Evolutionary conservation across 352 stramenopile species (phyloP), one percentile per base, ranked within the genome.

Genomic region (Phytopythium mirpurense): DNA sequence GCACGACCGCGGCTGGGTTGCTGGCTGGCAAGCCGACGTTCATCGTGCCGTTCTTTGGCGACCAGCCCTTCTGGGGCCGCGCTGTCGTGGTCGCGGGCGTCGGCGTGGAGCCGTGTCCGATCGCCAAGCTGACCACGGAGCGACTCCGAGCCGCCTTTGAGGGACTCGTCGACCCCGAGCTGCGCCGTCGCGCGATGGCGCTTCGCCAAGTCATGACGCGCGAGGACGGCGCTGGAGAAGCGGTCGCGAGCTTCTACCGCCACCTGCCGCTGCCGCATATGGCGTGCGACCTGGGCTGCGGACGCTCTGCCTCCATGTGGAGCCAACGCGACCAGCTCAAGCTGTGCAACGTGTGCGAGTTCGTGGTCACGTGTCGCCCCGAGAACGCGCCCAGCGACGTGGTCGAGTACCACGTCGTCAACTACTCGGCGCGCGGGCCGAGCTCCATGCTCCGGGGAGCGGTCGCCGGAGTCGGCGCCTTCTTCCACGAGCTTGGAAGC

Each of bases 11-110:
- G 19, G 88, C 90, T 0, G 94, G 90, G 14, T 65, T 98, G 2
- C 51, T 94, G 36, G 86, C 86, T 41, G 90, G 90, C 0, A 93
- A 98, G 45, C 93, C 94, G 2, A 98, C 90, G 8, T 91, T 98
- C 52, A 88, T 98, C 15, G 93, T 94, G 51, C 94, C 94, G 8
- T 98, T 98, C 54, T 98, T 98, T 62, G 90, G 88, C 23, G 94
- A 98, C 60, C 94, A 98, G 61, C 85, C 78, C 29, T 97, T 98
- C 60, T 98, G 94, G 94, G 91, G 89, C 1, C 75, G 89, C 44
- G 90, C 93, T 10, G 85, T 97, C 0, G 57, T 86, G 36, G 75
- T 74, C 0, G 74, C 79, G 35, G 88, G 86, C 29, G 88, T 96
- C 1, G 93, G 91, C 16, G 82, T 94, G 8, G 72, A 84, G 51